Percentiles rank a stretch among this genome's conserved stretches.
phyloP scores from a whole-genome alignment of 768 basidiomycete species.

The Cystofilobasidium macerans region DNA sequence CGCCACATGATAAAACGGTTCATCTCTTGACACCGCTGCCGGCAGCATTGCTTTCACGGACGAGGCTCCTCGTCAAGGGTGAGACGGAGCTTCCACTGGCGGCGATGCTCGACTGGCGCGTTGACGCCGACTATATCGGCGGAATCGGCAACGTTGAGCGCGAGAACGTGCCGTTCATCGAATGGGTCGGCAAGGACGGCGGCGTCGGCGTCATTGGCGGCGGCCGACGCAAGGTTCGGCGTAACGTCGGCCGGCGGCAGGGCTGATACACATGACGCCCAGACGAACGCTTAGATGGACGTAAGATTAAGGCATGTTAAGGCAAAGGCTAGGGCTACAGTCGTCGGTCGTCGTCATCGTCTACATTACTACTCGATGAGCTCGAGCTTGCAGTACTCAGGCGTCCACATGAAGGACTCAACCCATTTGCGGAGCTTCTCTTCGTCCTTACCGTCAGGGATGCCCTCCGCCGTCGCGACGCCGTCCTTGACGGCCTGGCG shows the following conservation, averaged over 20 bases:
- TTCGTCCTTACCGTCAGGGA: not conserved
- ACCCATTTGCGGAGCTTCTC: not conserved
- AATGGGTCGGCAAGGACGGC: conserved; percentile 43
- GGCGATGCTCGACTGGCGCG: conserved; percentile 68
- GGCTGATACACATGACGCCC: not conserved
- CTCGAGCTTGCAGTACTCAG: not conserved
- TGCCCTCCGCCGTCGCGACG: not conserved
- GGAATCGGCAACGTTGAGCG: conserved; percentile 49
- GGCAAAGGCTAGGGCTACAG: not conserved
- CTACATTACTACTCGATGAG: not conserved
- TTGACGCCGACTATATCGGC: conserved; percentile 40
- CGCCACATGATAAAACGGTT: conserved; percentile 35
- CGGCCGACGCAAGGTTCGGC: conserved; percentile 59
- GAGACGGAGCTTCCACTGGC: conserved; percentile 78
- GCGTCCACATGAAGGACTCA: not conserved
- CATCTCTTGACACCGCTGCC: conserved; percentile 76
- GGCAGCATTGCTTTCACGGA: conserved; percentile 40
- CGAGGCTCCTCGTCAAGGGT: conserved; percentile 56
- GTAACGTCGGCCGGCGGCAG: conserved; percentile 70
- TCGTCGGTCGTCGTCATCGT: no score
- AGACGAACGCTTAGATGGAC: no score
- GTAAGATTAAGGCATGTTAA: not conserved
- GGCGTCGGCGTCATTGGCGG: conserved; percentile 59
- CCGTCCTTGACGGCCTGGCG: conserved; percentile 52
- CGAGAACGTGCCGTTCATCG: conserved; percentile 61